Evolutionary conservation across 1,139 yeast species (phyloP), one percentile per base, ranked within the genome.

Genomic region (Suhomyces bokatorum): DNA sequence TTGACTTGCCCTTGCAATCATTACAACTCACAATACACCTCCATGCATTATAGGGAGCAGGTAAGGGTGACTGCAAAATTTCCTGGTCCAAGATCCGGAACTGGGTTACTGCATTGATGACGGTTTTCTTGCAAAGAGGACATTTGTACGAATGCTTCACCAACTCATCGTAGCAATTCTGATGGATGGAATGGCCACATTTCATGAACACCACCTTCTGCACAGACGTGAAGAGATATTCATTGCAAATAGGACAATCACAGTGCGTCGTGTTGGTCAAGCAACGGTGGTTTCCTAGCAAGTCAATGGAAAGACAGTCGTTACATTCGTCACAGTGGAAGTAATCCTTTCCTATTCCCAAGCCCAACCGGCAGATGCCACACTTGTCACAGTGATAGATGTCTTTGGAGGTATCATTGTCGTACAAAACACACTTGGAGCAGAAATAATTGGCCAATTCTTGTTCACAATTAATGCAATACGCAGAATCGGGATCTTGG

Each of bases 141-240:
- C 98, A 91, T 61, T 87, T 87, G 70, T 88, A 90, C 16, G 88
- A 81, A 59, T 87, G 89, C 53, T 82, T 78, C 15, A 89, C 80
- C 61, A 87, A 82, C 54, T 87, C 93, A 48, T 83, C 83, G 60
- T 83, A 90, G 62, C 98, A 91, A 29, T 67, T 62, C 60, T 89
- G 90, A 66, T 91, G 98, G 49, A 91, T 90, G 39, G 96, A 88
- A 66, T 91, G 98, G 4, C 97, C 97, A 65, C 98, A 91, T 40
- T 81, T 78, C 97, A 91, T 89, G 63, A 90, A 89, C 14, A 89
- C 95, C 33, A 90, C 96, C 26, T 90, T 85, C 57, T 75, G 78
- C 5, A 87, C 82, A n/a, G 95, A 85, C 6, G 90, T 86, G 62
- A 91, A 91, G 78, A 91, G 80, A 62, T 85, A 90, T 56, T 90